phyloP scores from a whole-genome alignment of 1,284 basidiomycete species.

The Veloboletus limbatus region DNA sequence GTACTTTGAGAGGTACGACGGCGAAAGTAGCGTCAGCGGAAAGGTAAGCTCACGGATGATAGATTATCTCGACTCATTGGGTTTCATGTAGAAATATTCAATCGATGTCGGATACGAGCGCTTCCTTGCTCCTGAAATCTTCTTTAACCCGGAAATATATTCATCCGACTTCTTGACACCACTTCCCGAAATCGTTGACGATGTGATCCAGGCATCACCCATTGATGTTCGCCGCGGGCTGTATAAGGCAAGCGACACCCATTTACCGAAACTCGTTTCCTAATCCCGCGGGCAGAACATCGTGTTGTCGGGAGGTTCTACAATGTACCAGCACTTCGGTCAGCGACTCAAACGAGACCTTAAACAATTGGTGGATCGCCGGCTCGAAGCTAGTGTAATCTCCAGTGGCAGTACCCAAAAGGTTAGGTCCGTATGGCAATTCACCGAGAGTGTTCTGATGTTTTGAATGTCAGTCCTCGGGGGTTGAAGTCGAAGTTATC shows the following conservation, averaged over 20 bases:
- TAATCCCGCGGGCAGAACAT: constrained; percentile 64
- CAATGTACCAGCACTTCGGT: constrained; percentile 98
- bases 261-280: background rate
- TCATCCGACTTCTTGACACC: constrained; percentile 98
- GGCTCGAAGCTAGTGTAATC: constrained; percentile 77
- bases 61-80: background rate
- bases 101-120: constrained; percentile 98
- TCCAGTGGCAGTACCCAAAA: constrained; percentile 77
- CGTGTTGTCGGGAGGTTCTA: constrained; percentile 91
- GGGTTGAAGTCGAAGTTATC: constrained; percentile 96
- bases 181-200: constrained; percentile 94
- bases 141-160: constrained; percentile 99
- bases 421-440: constrained; percentile 41
- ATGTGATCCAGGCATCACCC: constrained; percentile 93
- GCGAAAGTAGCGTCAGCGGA: constrained; percentile 91
- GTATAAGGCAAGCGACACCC: constrained; percentile 68
- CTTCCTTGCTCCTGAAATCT: constrained; percentile 98
- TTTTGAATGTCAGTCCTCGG: constrained; percentile 67
- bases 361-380: constrained; percentile 89
- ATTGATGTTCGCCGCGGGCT: constrained; percentile 93
- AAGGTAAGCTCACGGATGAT: constrained; percentile 51
- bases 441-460: constrained; percentile 9
- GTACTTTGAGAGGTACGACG: constrained; percentile 93
- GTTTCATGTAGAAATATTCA: constrained; percentile 66
- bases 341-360: constrained; percentile 94